Percentiles rank a stretch among this genome's conserved stretches.
These are phyloP conservation scores for Zygosaccharomyces kombuchaensis DNA, from an alignment of 805 yeast species.

Conservation along the genomic window DNA sequence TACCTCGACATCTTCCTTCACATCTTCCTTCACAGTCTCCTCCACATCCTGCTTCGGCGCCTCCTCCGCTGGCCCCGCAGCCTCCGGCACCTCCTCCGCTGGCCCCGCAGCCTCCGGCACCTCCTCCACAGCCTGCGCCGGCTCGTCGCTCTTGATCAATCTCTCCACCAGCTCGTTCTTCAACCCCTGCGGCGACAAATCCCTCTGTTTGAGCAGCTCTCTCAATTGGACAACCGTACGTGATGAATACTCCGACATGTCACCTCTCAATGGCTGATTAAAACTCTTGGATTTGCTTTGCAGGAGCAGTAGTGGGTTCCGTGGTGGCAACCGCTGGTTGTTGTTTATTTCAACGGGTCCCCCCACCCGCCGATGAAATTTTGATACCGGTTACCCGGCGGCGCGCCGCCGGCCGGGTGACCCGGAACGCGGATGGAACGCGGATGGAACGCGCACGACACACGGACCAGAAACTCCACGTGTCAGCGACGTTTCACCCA, in stretches of 20 bases:
- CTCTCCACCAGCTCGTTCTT: conserved; percentile 73
- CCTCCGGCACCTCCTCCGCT: conserved; percentile 1
- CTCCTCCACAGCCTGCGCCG: conserved; percentile 15
- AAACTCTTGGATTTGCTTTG: neutral
- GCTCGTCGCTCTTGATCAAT: conserved; percentile 51
- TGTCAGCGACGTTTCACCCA: no score
- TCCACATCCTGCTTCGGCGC: conserved; percentile 5
- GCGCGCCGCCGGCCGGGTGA: no score
- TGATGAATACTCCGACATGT: conserved; percentile 54
- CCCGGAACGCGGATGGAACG: no score
- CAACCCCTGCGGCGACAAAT: conserved; percentile 68
- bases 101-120: conserved; percentile 16
- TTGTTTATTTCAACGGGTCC: neutral
- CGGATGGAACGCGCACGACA: no score
- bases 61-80: conserved; percentile 7
- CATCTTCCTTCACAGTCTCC: conserved; percentile 4
- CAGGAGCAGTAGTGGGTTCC: neutral
- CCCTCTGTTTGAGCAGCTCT: conserved; percentile 63
- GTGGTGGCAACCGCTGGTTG: no score
- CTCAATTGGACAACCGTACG: conserved; percentile 81
- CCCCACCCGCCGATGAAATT: no score
- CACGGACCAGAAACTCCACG: no score
- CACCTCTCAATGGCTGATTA: neutral
- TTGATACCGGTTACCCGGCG: no score
- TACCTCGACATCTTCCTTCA: conserved; percentile 7